Evolutionary conservation across 257 asterid species (phyloP), one percentile per base, ranked within the genome.

Genomic region (Lycium barbarum): DNA sequence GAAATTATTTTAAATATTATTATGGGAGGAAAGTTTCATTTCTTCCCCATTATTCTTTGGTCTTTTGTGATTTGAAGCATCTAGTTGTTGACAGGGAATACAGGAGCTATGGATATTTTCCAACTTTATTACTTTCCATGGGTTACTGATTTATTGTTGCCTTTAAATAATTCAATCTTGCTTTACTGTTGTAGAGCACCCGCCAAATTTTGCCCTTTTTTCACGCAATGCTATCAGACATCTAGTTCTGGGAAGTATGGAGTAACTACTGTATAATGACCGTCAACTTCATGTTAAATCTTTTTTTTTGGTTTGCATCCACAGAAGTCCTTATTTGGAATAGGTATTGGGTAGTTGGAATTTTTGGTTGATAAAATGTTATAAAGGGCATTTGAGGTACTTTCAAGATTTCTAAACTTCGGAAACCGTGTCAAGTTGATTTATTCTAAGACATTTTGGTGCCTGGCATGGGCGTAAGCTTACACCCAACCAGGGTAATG

Each of bases 1-100:
- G n/a, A 59, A 26, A 81, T 22, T 81, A 20, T 66, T 81, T 63
- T 26, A 63, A 81, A 18, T 82, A 62, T 63, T 78, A 47, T 82
- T 62, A 51, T 82, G 84, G 78, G 84, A 63, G 63, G 59, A 61
- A 20, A 63, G 17, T 63, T n/a, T 76, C 81, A 76, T 76, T 74
- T 74, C 22, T 47, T 82, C 15, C 78, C 43, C 43, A 51, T 63
- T 17, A 82, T 51, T 26, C 2, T 26, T 78, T 78, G 66, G 17
- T 74, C 61, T 74, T 26, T 74, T 74, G 20, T 74, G 22, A 76
- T 49, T 51, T 51, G 61, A 74, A 49, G 35, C 62, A 76, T 51
- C 81, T 22, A 13, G 81, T 76, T 76, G 62, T 76, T 76, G 81
- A 73, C 61, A 47, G 20, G 6, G 51, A 47, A 47, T 73, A 47